These are phyloP conservation scores for Ceratobasidium sp. DNA, from an alignment of 1,284 basidiomycete genomes.

Conservation along the genomic window DNA sequence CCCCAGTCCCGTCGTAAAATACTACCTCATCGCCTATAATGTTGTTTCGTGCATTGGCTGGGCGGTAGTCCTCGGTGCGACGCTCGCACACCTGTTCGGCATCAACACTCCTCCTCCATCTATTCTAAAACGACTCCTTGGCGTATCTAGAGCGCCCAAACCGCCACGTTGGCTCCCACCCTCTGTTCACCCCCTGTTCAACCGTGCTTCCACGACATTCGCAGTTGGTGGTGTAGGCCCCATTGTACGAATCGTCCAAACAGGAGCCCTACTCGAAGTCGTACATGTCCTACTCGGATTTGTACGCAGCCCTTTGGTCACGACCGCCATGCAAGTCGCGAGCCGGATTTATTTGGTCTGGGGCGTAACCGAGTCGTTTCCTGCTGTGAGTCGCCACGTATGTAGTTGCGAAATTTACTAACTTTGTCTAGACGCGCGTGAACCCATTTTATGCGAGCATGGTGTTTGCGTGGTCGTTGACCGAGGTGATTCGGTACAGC, in stretches of 20 bases:
- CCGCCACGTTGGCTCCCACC: slow-evolving; percentile 42
- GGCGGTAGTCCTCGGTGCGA: slow-evolving; percentile 67
- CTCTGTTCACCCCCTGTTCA: slow-evolving; percentile 46
- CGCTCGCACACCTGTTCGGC: slow-evolving; percentile 60
- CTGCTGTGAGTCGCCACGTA: slow-evolving; percentile 47
- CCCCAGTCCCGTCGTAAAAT: slow-evolving; percentile 43
- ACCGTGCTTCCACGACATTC: slow-evolving; percentile 60
- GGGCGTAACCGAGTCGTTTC: slow-evolving; percentile 72
- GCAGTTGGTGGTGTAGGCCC: slow-evolving; percentile 60
- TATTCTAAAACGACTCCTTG: slow-evolving; percentile 47
- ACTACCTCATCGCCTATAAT: slow-evolving; percentile 84
- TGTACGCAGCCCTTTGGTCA: slow-evolving; percentile 85
- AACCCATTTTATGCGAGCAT: slow-evolving; percentile 89
- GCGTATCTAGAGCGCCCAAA: slow-evolving; percentile 43
- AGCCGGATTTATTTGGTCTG: slow-evolving; percentile 88
- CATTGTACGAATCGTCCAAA: slow-evolving; percentile 78
- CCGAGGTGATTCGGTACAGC: slow-evolving; percentile 90
- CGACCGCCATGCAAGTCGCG: slow-evolving; percentile 85
- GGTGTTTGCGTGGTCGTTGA: slow-evolving; percentile 92
- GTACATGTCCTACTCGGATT: slow-evolving; percentile 80
- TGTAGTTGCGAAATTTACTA: not conserved
- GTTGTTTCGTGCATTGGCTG: slow-evolving; percentile 73
- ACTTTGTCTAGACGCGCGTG: slow-evolving; percentile 60
- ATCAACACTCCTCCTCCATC: slow-evolving; percentile 47
- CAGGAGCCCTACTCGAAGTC: slow-evolving; percentile 80